These are phyloP conservation scores for Rehmannia glutinosa DNA, from an alignment of 257 asterid species.

Conservation along the genomic window DNA sequence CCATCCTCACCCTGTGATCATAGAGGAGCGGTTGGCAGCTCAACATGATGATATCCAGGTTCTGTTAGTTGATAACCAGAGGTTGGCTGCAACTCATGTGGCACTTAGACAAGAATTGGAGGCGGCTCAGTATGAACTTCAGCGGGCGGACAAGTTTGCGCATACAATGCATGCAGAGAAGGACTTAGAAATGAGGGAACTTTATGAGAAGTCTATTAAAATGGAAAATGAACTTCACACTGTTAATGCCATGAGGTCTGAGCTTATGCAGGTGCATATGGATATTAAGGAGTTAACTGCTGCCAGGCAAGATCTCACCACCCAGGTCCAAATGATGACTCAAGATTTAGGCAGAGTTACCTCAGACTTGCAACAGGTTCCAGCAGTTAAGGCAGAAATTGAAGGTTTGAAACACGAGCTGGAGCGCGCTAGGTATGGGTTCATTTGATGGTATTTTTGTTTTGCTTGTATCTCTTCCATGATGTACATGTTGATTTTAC, in stretches of 20 bases:
- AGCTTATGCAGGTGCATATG: slow-evolving; percentile 72
- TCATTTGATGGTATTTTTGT: not conserved
- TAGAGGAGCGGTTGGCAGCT: slow-evolving; percentile 74
- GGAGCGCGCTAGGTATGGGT: slow-evolving; percentile 69
- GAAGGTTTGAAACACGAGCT: slow-evolving; percentile 65
- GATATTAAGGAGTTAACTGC: slow-evolving; percentile 80
- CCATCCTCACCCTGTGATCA: slow-evolving; percentile 62
- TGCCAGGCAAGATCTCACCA: slow-evolving; percentile 66
- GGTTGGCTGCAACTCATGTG: slow-evolving; percentile 93
- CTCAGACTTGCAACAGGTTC: slow-evolving; percentile 74
- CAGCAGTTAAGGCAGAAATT: slow-evolving; percentile 70
- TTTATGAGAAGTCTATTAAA: slow-evolving; percentile 70
- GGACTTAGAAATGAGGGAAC: slow-evolving; percentile 65
- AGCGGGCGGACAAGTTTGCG: slow-evolving; percentile 73
- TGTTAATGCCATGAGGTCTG: slow-evolving; percentile 69
- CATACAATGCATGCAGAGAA: slow-evolving; percentile 64
- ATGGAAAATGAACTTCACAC: slow-evolving; percentile 73
- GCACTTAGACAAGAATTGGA: slow-evolving; percentile 88
- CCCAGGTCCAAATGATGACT: slow-evolving; percentile 79
- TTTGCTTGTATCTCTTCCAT: too few species aligned
- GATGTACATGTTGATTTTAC: too few species aligned
- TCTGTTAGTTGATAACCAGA: slow-evolving; percentile 78
- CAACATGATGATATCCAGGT: slow-evolving; percentile 87
- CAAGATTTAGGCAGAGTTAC: slow-evolving; percentile 79
- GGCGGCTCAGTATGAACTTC: slow-evolving; percentile 73